Conservation (phyloP, 495 filamentous ascomycete species). For the Cudoniella acicularis region DNA sequence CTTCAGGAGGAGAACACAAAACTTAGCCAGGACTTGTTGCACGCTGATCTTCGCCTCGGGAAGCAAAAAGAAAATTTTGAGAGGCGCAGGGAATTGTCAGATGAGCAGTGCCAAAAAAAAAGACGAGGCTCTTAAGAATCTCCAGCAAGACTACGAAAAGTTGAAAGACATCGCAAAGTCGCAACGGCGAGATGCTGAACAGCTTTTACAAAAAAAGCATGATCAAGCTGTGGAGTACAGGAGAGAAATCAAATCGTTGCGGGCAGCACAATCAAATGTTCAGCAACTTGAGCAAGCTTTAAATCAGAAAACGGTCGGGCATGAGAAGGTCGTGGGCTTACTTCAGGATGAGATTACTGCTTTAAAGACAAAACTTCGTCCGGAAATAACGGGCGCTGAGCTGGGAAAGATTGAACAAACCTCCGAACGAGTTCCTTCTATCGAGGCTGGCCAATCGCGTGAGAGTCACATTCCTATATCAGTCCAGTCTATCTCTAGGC, state of each 20-base stretch:
- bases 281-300: conserved; percentile 11
- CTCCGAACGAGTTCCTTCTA: background rate
- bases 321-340: conserved; percentile 7
- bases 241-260: conserved; percentile 48
- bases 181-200: conserved; percentile 47
- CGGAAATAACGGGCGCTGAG: background rate
- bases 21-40: conserved; percentile 37
- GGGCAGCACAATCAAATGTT: conserved; percentile 32
- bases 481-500: conserved; percentile 10
- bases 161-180: conserved; percentile 59
- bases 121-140: conserved; percentile 45
- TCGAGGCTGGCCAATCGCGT: background rate
- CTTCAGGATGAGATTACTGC: conserved; percentile 13
- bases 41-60: conserved; percentile 22
- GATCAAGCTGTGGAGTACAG: conserved; percentile 58
- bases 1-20: conserved; percentile 43
- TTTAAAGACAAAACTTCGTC: background rate
- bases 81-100: conserved; percentile 36
- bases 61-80: conserved; percentile 34
- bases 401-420: background rate
- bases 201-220: conserved; percentile 61
- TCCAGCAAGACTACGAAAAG: conserved; percentile 48
- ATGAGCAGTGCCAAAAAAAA: conserved; percentile 41
- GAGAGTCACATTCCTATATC: conserved; percentile 18
- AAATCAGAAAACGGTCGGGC: conserved; percentile 9